Evolutionary conservation across 345 rosid species (phyloP).

Genomic region (Linum tenue): DNA sequence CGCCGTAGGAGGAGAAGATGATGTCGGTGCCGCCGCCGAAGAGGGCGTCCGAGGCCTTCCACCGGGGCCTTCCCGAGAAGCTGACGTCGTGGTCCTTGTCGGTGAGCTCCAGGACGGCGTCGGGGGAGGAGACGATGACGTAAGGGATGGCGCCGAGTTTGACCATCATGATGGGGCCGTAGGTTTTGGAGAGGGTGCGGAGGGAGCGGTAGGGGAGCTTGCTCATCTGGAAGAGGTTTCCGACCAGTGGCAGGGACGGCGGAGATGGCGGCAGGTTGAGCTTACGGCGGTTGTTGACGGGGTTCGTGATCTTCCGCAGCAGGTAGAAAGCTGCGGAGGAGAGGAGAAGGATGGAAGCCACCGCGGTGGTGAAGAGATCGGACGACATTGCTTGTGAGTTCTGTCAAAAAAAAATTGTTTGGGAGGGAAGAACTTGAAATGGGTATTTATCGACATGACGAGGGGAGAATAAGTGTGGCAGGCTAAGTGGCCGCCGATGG

Average conservation of each 20-base stretch:
- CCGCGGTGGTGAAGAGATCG: too few relatives aligned
- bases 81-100: not conserved
- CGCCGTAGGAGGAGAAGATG: slow-evolving; percentile 10
- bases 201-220: not conserved
- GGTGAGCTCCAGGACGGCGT: not conserved
- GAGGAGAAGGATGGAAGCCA: not conserved
- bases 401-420: too few relatives aligned
- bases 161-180: not conserved
- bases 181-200: not conserved
- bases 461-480: too few relatives aligned
- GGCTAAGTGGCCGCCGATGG: too few relatives aligned
- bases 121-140: not conserved
- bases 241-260: not conserved
- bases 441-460: too few relatives aligned
- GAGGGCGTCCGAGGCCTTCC: slow-evolving; percentile 1
- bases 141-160: not conserved
- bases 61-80: not conserved
- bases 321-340: not conserved
- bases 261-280: not conserved
- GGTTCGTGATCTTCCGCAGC: not conserved
- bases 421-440: too few relatives aligned
- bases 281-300: not conserved
- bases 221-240: not conserved
- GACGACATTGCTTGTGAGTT: too few relatives aligned
- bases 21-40: slow-evolving; percentile 7